phyloP scores from a whole-genome alignment of 192 early-diverging fungal species.

The Cladochytrium replicatum region DNA sequence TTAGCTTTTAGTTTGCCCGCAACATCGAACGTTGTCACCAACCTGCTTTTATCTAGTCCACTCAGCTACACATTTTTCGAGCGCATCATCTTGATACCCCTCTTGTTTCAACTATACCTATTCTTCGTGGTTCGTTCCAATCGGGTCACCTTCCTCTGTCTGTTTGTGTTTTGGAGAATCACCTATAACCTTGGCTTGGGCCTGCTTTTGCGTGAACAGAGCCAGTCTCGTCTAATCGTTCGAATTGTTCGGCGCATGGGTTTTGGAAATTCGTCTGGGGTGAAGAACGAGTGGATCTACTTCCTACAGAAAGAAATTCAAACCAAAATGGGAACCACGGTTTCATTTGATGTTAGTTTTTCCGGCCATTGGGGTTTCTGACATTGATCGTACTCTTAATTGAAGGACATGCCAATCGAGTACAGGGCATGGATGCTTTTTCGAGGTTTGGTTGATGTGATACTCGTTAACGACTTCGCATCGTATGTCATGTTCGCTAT shows the following conservation, averaged over 20 bases:
- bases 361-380: not conserved
- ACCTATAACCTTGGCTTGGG: constrained; percentile 85
- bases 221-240: constrained; percentile 48
- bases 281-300: not conserved
- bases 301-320: constrained; percentile 37
- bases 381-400: constrained; percentile 2
- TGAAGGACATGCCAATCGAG: constrained; percentile 71
- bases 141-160: constrained; percentile 61
- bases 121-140: no score
- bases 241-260: no score
- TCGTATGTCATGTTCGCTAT: constrained; percentile 75
- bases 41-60: no score
- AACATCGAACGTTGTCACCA: no score
- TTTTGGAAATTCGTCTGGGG: not conserved
- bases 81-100: no score
- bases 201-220: constrained; percentile 62
- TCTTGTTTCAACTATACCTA: no score
- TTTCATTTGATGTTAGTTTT: constrained; percentile 61
- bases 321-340: constrained; percentile 70
- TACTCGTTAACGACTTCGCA: constrained; percentile 88
- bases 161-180: constrained; percentile 80
- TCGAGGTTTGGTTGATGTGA: constrained; percentile 83
- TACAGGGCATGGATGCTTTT: constrained; percentile 95
- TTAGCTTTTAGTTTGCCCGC: no score
- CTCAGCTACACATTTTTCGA: no score